Base-by-base conservation (phyloP, 2,329 filamentous ascomycete species). In the Setomelanomma holmii region DNA sequence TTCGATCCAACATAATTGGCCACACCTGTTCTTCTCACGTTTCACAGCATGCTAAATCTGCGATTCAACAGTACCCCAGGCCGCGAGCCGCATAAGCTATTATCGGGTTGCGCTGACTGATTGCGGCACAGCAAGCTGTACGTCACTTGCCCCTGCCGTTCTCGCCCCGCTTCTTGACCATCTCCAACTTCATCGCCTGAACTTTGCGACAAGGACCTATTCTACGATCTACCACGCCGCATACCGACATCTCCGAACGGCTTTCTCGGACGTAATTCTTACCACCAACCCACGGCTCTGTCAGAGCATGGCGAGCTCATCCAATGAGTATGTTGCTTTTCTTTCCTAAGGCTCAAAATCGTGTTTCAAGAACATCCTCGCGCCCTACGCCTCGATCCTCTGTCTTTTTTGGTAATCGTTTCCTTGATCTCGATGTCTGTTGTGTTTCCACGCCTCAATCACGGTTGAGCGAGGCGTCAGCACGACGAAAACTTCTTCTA, bases 81-180 rank as follows among this genome's bases (percentile, higher is more conserved):
- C 33, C 14, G 24, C 24, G 24, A 30, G 24, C 33, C 33, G 33
- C 33, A 35, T 16, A 35, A 35, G 33, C 40, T 40, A 24, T 40
- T 40, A 22, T 40, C 39, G 39, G 39, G 39, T 40, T 42, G 40
- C 23, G 40, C 40, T 27, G 40, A 42, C 23, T 42, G 40, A 42
- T 42, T 42, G 40, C 40, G 40, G 40, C 40, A 42, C 40, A 42
- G 40, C 21, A 42, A 42, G 40, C 40, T 42, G 40, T 42, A 42
- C 40, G 40, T 24, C 40, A 42, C 40, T 30, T 27, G 22, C 40
- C 22, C 23, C 40, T 42, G 22, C 40, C 22, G 40, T 42, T 42
- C 40, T 42, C 22, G 40, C 40, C 40, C 40, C 40, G 40, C 40
- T 42, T 42, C 40, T 40, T 23, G 38, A 40, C 38, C 20, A 40